Evolutionary conservation across 192 early-diverging fungal genomes (phyloP).

Genomic region (Coemansia sp.): DNA sequence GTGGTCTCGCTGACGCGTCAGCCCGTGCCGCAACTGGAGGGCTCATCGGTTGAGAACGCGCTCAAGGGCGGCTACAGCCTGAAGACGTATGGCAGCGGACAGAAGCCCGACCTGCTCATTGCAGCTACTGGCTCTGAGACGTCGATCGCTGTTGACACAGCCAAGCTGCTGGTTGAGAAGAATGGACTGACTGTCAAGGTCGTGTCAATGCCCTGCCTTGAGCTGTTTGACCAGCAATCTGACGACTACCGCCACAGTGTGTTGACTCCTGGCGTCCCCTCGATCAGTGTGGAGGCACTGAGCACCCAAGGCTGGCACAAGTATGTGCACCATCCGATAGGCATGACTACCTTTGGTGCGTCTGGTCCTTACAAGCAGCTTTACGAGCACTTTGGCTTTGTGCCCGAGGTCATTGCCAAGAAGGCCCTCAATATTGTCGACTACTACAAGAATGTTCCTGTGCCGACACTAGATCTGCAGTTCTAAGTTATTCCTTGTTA

Average conservation of each 20-base stretch:
- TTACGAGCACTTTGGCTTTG: slow-evolving; percentile 86
- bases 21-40: slow-evolving; percentile 88
- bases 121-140: slow-evolving; percentile 92
- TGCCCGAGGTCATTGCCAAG: slow-evolving; percentile 65
- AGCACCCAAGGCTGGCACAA: slow-evolving; percentile 87
- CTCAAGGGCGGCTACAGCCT: slow-evolving; percentile 87
- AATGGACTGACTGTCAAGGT: slow-evolving; percentile 65
- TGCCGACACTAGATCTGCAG: slow-evolving; percentile 44
- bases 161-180: slow-evolving; percentile 65
- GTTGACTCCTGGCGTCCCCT: slow-evolving; percentile 75
- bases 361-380: slow-evolving; percentile 79
- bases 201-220: slow-evolving; percentile 92
- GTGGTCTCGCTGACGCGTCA: slow-evolving; percentile 89
- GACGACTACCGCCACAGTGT: slow-evolving; percentile 79
- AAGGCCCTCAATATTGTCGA: slow-evolving; percentile 80
- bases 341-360: slow-evolving; percentile 86
- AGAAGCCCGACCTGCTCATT: slow-evolving; percentile 70
- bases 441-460: slow-evolving; percentile 63
- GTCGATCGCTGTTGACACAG: slow-evolving; percentile 82
- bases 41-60: slow-evolving; percentile 76
- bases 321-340: slow-evolving; percentile 84
- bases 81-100: slow-evolving; percentile 57
- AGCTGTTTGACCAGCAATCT: slow-evolving; percentile 83
- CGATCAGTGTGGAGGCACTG: slow-evolving; percentile 87
- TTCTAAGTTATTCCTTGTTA: slow-evolving; percentile 17